Evolutionary conservation across 2,329 filamentous ascomycete species (phyloP).

Genomic region (Exserohilum rostratum): DNA sequence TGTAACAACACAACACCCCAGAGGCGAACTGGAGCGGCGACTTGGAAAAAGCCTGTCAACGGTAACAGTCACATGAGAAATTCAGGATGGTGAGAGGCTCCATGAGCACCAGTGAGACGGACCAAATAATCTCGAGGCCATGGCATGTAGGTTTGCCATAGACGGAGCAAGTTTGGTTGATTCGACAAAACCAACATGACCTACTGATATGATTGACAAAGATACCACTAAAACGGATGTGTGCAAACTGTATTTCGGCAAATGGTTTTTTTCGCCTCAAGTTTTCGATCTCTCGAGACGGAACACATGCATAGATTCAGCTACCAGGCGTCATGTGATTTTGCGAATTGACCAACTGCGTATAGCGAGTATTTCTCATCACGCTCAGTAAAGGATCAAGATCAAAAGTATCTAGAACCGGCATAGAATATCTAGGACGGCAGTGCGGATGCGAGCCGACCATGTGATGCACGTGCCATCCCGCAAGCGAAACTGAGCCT

Average conservation of each 20-base stretch:
- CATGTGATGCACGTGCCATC: background rate
- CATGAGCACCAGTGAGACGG: background rate
- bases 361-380: too few species aligned
- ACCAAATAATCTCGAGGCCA: background rate
- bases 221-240: background rate
- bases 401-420: background rate
- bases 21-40: background rate
- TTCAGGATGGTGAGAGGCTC: background rate
- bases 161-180: background rate
- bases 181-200: background rate
- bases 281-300: too few species aligned
- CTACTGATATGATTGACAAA: background rate
- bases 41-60: background rate
- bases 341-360: too few species aligned
- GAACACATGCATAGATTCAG: too few species aligned
- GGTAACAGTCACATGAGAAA: background rate
- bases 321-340: too few species aligned
- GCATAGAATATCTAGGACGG: background rate
- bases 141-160: background rate
- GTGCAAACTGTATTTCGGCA: background rate
- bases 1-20: background rate
- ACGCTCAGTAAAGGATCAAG: background rate
- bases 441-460: background rate
- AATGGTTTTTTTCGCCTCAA: too few species aligned
- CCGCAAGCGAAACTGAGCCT: background rate